Evolutionary conservation across 83 land plant genomes (phyloP), one percentile per base, ranked within the genome.

Genomic region (Picea engelmannii): DNA sequence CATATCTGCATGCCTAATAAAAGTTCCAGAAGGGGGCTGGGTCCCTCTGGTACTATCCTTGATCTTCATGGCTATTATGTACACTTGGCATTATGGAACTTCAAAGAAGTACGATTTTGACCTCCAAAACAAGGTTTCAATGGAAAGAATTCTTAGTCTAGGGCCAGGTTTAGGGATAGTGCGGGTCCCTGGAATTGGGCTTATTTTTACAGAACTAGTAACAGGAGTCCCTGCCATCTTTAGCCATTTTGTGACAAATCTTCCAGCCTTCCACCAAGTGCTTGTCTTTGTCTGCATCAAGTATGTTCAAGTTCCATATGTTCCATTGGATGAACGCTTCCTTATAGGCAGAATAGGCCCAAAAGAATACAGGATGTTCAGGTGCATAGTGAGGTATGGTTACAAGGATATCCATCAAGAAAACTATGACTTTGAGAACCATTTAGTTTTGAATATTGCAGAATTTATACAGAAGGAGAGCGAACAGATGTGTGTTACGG

Each of bases 21-120:
- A 93, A 42, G 85, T 93, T 20, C 84, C 82, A 8, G 82, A 88
- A 83, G 95, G 95, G 11, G 94, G 94, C n/a, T 93, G 95, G 95
- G 84, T 91, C 13, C 92, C 94, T 2, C 79, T 93, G 42, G 89
- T 80, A 5, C 79, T 91, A 1, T 81, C 95, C n/a, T 31, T 81
- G 20, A 77, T 89, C 69, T 81, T 91, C 74, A 81, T 93, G 87
- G 81, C 76, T 15, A 40, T 88, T n/a, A 93, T 91, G 94, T 91
- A 80, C 62, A 69, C 78, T 5, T 93, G 95, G 95, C 84, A 93
- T 83, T 93, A 93, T 81, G 95, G 93, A 23, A 91, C 90, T n/a
- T 25, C 78, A 21, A 87, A 88, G 82, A 89, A 89, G 71, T 87
- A 91, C 58, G 88, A 89, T 47, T 89, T 84, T 79, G 93, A 91